Conservation (phyloP, 2,329 filamentous ascomycete species). For the Harringtonia lauricola region DNA sequence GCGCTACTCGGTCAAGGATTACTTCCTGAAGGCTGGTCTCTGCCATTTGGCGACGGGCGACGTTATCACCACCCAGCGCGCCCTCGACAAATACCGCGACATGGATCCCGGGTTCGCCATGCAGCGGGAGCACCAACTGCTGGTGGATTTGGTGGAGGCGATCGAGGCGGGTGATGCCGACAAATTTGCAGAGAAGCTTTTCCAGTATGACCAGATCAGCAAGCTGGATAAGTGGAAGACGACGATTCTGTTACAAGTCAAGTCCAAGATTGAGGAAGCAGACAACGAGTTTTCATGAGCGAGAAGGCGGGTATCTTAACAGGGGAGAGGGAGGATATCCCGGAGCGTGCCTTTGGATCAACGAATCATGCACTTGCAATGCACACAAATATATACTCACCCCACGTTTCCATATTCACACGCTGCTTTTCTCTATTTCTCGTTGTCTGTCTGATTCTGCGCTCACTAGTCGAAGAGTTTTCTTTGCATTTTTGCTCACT, state of each 20-base stretch:
- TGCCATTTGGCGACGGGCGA: slow-evolving; percentile 71
- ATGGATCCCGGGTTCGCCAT: slow-evolving; percentile 66
- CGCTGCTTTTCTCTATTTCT: no score
- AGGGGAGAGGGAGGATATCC: background rate
- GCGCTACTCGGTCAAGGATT: slow-evolving; percentile 91
- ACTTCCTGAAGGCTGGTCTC: slow-evolving; percentile 87
- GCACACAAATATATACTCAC: no score
- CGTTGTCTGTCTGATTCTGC: no score
- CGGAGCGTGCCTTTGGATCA: no score
- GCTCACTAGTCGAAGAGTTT: no score
- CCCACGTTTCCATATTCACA: no score
- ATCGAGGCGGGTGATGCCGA: slow-evolving; percentile 73
- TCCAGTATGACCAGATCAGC: slow-evolving; percentile 83
- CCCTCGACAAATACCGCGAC: slow-evolving; percentile 72
- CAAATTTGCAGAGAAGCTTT: slow-evolving; percentile 73
- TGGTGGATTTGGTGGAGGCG: slow-evolving; percentile 64
- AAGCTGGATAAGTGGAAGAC: slow-evolving; percentile 98
- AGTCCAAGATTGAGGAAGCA: slow-evolving; percentile 63
- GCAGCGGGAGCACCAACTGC: slow-evolving; percentile 71
- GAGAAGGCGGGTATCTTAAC: background rate
- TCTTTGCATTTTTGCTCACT: no score
- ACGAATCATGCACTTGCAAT: no score
- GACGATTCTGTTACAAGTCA: slow-evolving; percentile 68
- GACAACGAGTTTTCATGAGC: slow-evolving; percentile 25
- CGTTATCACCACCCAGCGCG: slow-evolving; percentile 65